Base-by-base conservation (phyloP, 192 early-diverging fungal genomes). In the Physocladia obscura region DNA sequence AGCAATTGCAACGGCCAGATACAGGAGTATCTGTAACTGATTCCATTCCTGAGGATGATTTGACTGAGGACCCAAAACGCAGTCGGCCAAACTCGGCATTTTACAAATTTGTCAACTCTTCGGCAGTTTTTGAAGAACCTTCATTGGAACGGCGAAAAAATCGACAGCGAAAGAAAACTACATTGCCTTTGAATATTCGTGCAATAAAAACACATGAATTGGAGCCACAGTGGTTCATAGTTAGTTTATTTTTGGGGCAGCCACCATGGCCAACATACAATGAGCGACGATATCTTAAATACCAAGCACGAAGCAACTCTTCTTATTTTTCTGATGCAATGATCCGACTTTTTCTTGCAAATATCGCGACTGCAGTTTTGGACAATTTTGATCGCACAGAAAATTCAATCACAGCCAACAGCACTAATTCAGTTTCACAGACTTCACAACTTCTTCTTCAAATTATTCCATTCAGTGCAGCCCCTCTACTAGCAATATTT, bases 181-280 rank as follows among this genome's bases (percentile, higher is more conserved):
- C 48, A 24, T 50, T 34, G 8, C 48, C 49, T 17, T 24, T 51
- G 6, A 65, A 65, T 24, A 65, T 65, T 32, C 44, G 62, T 15
- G 49, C 44, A 0, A 50, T 65, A 5, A 65, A 65, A 32, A 35
- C 49, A 17, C 62, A 65, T 34, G 49, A 49, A 13, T 26, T 51
- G 6, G 62, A 65, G 26, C 31, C 62, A 6, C 62, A 65, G 31
- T 65, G 48, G 48, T 5, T 27, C 29, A 29, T 65, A 6, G 49
- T 51, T 15, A 51, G 48, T 19, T 15, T 70, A 4, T 70, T 70
- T 50, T 34, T 70, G 40, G 69, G 69, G 5, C 57, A 70, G 50
- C 22, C 55, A 8, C 69, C 69, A 3, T 70, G 69, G 69, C 69
- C 69, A 6, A 56, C 55, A 4, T 70, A 56, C 47, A 57, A 57